Percentiles rank a stretch among this genome's conserved stretches.
phyloP scores from a whole-genome alignment of 2,329 filamentous ascomycete genomes.

The Cladorrhinum sp. region DNA sequence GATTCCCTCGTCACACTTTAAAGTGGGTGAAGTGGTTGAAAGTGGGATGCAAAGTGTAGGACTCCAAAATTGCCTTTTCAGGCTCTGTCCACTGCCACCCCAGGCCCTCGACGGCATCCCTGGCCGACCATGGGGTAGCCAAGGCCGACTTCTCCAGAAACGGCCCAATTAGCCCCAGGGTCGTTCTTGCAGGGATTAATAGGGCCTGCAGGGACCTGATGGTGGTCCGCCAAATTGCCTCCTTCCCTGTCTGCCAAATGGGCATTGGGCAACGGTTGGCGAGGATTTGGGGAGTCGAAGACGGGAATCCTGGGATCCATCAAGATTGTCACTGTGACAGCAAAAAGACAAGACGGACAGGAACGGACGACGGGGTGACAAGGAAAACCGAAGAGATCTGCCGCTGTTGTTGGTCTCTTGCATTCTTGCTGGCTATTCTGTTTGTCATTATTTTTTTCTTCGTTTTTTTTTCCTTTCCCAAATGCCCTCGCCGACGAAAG shows the following conservation, averaged over 20 bases:
- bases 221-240: slow-evolving; percentile 30
- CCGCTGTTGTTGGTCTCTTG: slow-evolving; percentile 6
- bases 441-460: neutral
- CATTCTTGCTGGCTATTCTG: neutral
- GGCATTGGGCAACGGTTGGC: slow-evolving; percentile 21
- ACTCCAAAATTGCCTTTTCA: neutral
- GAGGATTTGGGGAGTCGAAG: slow-evolving; percentile 12
- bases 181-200: slow-evolving; percentile 25
- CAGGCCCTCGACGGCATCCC: slow-evolving; percentile 19
- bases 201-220: slow-evolving; percentile 25
- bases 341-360: slow-evolving; percentile 8
- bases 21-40: neutral
- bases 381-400: slow-evolving; percentile 14
- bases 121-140: slow-evolving; percentile 12
- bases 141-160: slow-evolving; percentile 22
- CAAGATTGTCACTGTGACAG: slow-evolving; percentile 6
- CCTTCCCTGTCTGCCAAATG: slow-evolving; percentile 8
- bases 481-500: slow-evolving; percentile 9
- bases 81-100: neutral
- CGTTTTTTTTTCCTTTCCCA: neutral
- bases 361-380: slow-evolving; percentile 10
- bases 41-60: neutral
- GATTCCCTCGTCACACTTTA: slow-evolving; percentile 1
- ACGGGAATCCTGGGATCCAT: slow-evolving; percentile 1
- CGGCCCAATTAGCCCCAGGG: slow-evolving; percentile 21